A percentile compares a stretch with the other conserved stretches of the same genome.
Evolutionary conservation across 2,329 filamentous ascomycete genomes (phyloP).

Genomic region (Epichloe typhina): DNA sequence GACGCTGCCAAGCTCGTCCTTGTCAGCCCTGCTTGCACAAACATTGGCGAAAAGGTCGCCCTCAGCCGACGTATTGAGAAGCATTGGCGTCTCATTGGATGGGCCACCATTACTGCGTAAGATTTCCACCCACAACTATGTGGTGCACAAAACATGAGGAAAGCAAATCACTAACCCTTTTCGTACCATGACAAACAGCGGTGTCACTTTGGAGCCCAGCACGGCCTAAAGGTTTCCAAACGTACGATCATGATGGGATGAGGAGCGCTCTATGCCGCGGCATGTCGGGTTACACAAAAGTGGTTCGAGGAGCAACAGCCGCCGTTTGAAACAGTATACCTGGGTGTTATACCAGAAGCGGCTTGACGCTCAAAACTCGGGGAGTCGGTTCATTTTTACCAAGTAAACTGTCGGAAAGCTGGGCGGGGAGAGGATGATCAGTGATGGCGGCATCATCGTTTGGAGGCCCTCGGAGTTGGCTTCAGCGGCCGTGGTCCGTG

Average conservation of each 20-base stretch:
- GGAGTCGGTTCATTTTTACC: background rate
- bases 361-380: background rate
- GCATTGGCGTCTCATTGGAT: constrained; percentile 93
- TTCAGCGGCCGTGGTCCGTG: background rate
- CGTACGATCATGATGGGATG: constrained; percentile 4
- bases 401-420: background rate
- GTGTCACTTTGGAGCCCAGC: constrained; percentile 41
- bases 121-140: constrained; percentile 15
- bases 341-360: background rate
- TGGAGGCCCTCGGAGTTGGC: background rate
- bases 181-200: constrained; percentile 20
- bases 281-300: background rate
- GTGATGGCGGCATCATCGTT: background rate
- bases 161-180: background rate
- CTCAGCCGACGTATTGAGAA: constrained; percentile 95
- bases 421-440: background rate
- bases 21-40: constrained; percentile 89
- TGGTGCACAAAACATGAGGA: background rate
- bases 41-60: constrained; percentile 96
- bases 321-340: background rate
- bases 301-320: background rate
- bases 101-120: constrained; percentile 67
- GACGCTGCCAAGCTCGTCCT: constrained; percentile 92
- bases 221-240: constrained; percentile 21
- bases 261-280: constrained; percentile 3